phyloP scores from a whole-genome alignment of 768 basidiomycete species.

The Tulasnella sp. region DNA sequence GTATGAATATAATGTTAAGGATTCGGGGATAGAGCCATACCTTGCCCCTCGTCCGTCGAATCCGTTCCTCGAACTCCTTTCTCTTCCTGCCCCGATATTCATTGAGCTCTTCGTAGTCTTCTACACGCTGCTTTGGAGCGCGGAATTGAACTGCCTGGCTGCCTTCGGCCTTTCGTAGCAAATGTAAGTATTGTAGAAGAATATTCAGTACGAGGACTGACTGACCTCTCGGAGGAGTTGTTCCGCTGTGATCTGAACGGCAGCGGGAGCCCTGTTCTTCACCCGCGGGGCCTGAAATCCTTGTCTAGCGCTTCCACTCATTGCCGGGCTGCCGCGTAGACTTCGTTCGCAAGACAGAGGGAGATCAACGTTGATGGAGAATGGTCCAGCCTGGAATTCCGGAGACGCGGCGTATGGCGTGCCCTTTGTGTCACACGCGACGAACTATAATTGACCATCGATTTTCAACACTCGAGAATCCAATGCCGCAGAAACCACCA shows the following conservation, averaged over 20 bases:
- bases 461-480: too few species aligned
- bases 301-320: too few species aligned
- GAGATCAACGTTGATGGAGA: too few species aligned
- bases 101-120: slow-evolving; percentile 79
- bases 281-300: slow-evolving; percentile 33
- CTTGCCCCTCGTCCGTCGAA: slow-evolving; percentile 31
- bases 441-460: too few species aligned
- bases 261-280: slow-evolving; percentile 92
- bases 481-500: too few species aligned
- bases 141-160: slow-evolving; percentile 85
- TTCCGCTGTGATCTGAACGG: slow-evolving; percentile 94
- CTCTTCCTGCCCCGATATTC: slow-evolving; percentile 79
- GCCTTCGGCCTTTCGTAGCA: slow-evolving; percentile 72
- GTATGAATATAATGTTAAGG: not conserved
- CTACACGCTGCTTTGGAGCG: slow-evolving; percentile 89
- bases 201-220: not conserved
- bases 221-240: slow-evolving; percentile 88
- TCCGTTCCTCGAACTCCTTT: slow-evolving; percentile 78
- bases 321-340: too few species aligned
- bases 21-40: slow-evolving; percentile 20
- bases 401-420: too few species aligned
- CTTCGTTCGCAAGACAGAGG: too few species aligned
- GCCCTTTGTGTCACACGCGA: too few species aligned
- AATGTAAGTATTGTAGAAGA: not conserved
- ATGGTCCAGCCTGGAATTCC: too few species aligned